phyloP scores from a whole-genome alignment of 2,329 filamentous ascomycete species.

The Epichloe sylvatica region DNA sequence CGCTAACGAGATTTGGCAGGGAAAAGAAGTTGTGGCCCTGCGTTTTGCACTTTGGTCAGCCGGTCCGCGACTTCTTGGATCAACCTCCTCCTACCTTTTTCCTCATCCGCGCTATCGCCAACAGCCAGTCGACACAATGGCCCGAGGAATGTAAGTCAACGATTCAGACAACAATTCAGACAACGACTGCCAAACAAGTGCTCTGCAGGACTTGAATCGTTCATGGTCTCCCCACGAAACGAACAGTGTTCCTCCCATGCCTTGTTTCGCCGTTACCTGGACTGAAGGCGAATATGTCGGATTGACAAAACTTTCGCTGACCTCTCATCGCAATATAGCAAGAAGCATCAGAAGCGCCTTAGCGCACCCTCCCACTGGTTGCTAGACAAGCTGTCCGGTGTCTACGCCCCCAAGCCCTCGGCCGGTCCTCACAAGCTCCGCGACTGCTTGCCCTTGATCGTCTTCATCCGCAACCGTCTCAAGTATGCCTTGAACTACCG shows the following conservation, averaged over 20 bases:
- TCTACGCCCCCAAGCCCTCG: slow-evolving; percentile 57
- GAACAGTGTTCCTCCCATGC: too few relatives aligned
- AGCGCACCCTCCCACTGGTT: slow-evolving; percentile 99
- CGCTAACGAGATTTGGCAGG: slow-evolving; percentile 10
- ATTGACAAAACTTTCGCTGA: background rate
- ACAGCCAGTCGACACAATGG: slow-evolving; percentile 40
- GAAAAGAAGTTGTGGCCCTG: slow-evolving; percentile 18
- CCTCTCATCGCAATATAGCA: slow-evolving; percentile 37
- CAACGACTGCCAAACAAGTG: too few relatives aligned
- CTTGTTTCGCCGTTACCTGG: too few relatives aligned
- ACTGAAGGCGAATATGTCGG: too few relatives aligned
- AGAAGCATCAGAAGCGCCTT: slow-evolving; percentile 99
- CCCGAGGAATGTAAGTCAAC: slow-evolving; percentile 46
- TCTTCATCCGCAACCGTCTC: slow-evolving; percentile 92
- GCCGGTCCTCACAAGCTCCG: slow-evolving; percentile 97
- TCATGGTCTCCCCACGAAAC: background rate
- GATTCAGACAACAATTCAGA: background rate
- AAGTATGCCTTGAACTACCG: slow-evolving; percentile 99
- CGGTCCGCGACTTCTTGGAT: slow-evolving; percentile 12
- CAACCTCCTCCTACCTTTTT: slow-evolving; percentile 13
- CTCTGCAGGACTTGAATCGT: background rate
- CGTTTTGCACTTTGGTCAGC: slow-evolving; percentile 12
- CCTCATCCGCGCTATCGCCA: slow-evolving; percentile 24
- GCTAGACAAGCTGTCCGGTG: slow-evolving; percentile 96
- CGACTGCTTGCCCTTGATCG: slow-evolving; percentile 96